Conservation (phyloP, 805 yeast species). For the Blastobotrys americana region DNA sequence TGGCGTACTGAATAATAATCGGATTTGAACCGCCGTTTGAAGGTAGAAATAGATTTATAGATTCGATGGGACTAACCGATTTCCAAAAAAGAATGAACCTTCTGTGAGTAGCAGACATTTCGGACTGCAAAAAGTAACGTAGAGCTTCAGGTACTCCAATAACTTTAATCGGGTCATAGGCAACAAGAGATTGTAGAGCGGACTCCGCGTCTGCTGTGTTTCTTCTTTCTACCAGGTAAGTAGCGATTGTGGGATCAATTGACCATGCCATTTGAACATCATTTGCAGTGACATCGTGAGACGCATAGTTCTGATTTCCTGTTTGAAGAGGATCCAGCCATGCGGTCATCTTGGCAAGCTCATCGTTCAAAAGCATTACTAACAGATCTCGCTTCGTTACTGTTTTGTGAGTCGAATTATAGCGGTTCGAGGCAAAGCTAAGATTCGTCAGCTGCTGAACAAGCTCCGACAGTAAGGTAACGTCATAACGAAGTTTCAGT, state of each 20-base stretch:
- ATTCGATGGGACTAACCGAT: conserved; percentile 71
- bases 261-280: conserved; percentile 52
- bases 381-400: conserved; percentile 46
- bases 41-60: conserved; percentile 77
- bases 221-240: conserved; percentile 58
- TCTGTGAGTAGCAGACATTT: conserved; percentile 16
- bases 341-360: conserved; percentile 59
- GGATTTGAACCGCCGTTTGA: conserved; percentile 55
- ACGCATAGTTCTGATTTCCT: neutral
- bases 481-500: conserved; percentile 63
- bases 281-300: conserved; percentile 18
- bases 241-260: conserved; percentile 65
- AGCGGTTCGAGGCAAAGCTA: conserved; percentile 8
- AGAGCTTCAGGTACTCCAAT: conserved; percentile 52
- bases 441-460: conserved; percentile 31
- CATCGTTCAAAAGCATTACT: conserved; percentile 64
- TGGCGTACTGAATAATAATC: conserved; percentile 71
- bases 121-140: conserved; percentile 39
- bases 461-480: conserved; percentile 49
- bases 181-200: conserved; percentile 40
- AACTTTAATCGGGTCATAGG: conserved; percentile 52
- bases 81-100: conserved; percentile 54
- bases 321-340: conserved; percentile 68
- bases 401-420: conserved; percentile 5
- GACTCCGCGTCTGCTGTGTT: conserved; percentile 31